Percentiles rank a stretch among this genome's conserved stretches.
phyloP scores from a whole-genome alignment of 495 filamentous ascomycete genomes.

The Aspergillus funiculosus region DNA sequence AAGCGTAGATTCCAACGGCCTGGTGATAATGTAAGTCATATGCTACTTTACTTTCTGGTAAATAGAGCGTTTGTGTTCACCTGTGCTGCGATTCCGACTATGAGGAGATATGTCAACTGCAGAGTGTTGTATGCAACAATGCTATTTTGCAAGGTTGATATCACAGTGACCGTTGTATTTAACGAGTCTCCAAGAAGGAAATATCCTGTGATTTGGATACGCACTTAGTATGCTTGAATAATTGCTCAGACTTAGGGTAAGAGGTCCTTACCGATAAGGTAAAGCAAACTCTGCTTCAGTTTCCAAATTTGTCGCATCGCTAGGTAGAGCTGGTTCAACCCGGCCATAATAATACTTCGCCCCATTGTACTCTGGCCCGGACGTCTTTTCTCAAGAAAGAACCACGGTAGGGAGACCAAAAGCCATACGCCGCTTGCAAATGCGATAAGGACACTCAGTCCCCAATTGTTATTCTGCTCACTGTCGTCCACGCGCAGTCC shows the following conservation, averaged over 20 bases:
- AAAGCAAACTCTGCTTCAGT: conserved; percentile 58
- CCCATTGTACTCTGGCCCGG: conserved; percentile 50
- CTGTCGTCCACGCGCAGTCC: conserved; percentile 53
- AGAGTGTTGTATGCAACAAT: conserved; percentile 58
- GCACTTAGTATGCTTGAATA: background rate
- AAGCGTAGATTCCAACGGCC: conserved; percentile 55
- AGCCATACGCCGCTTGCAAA: conserved; percentile 61
- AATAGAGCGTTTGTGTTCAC: conserved; percentile 12
- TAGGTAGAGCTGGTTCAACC: conserved; percentile 53
- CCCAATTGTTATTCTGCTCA: conserved; percentile 57
- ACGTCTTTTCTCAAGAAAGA: conserved; percentile 55
- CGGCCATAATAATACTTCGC: conserved; percentile 47
- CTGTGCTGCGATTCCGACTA: conserved; percentile 59
- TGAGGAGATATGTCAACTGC: conserved; percentile 54
- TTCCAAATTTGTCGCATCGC: conserved; percentile 55
- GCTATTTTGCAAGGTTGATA: conserved; percentile 56
- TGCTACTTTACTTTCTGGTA: background rate
- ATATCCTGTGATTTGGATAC: conserved; percentile 37
- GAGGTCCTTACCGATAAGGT: conserved; percentile 47
- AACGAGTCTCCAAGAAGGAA: conserved; percentile 60
- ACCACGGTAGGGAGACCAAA: conserved; percentile 56
- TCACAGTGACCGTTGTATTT: conserved; percentile 63
- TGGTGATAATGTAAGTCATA: conserved; percentile 9
- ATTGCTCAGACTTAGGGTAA: no score
- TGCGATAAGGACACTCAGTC: conserved; percentile 56